Evolutionary conservation across 768 basidiomycete genomes (phyloP), one percentile per base, ranked within the genome.

Genomic region (Mrakia blollopis): DNA sequence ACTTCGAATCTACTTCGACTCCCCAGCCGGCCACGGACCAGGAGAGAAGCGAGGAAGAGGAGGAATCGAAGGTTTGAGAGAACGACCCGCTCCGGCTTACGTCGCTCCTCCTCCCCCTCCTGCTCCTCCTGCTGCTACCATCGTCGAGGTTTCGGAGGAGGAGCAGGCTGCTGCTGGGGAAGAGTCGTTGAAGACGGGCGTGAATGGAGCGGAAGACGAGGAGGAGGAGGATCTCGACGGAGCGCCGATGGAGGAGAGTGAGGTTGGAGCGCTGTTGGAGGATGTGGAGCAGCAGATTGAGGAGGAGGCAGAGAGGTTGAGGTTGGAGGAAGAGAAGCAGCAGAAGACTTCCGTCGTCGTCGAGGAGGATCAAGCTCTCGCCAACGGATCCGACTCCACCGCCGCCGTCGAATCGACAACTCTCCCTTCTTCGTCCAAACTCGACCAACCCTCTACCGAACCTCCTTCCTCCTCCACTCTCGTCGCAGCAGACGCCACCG

Each of bases 1-100:
- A 16, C 82, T 86, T 54, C 78, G 85, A 16, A 85, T 86, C 62
- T 85, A 86, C 81, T 85, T 86, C 78, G 83, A 84, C 35, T 83
- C 83, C 37, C 85, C 85, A 8, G 80, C 83, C 25, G 80, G 83
- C 39, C 78, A 81, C 30, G 83, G 82, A 77, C 78, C 71, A 8
- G 76, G 76, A 5, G 76, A 77, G 65, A 77, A 69, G 63, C 71
- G 72, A 47, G 72, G 76, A 5, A 62, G 72, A 39, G 76, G 76
- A 25, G 76, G 76, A n/a, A 77, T 77, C 52, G 76, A 77, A 50
- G 76, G 76, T 52, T 63, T 61, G 1, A 50, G 76, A 21, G 71
- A 72, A 23, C 41, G 47, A 47, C 50, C 76, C 18, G 63, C 54
- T 30, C 11, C 39, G 30, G 47, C 50, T 47, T 14, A 30, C 60